Evolutionary conservation across 768 basidiomycete species (phyloP).

Genomic region (Rhodotorula taiwanensis): DNA sequence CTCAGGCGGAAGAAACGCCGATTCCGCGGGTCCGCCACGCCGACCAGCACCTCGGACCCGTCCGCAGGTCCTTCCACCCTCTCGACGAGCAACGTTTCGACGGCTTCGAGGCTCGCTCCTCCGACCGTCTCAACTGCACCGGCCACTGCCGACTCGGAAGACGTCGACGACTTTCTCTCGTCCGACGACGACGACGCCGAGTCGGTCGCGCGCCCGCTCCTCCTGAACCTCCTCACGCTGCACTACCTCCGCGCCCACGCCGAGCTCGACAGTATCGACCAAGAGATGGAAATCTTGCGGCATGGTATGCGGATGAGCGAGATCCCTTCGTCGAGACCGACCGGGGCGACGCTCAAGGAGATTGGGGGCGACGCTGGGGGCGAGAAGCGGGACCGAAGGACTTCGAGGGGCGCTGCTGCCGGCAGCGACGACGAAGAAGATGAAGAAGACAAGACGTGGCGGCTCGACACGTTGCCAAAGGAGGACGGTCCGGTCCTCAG

Average conservation of each 20-base stretch:
- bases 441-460: slow-evolving; percentile 44
- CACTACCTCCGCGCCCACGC: slow-evolving; percentile 37
- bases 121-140: not conserved
- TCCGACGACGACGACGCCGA: slow-evolving; percentile 26
- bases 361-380: slow-evolving; percentile 56
- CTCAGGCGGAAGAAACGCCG: not conserved
- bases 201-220: slow-evolving; percentile 36
- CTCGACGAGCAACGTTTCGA: slow-evolving; percentile 9
- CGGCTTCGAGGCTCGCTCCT: slow-evolving; percentile 1
- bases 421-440: slow-evolving; percentile 71
- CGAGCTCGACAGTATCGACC: slow-evolving; percentile 35
- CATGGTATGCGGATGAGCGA: slow-evolving; percentile 62
- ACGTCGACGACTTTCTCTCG: slow-evolving; percentile 26
- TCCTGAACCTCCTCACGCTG: slow-evolving; percentile 33
- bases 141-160: not conserved
- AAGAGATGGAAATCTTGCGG: slow-evolving; percentile 46
- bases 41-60: not conserved
- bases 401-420: slow-evolving; percentile 49
- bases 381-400: slow-evolving; percentile 66
- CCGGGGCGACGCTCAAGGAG: slow-evolving; percentile 46
- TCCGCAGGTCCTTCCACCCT: not conserved
- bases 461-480: slow-evolving; percentile 29
- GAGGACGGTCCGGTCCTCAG: slow-evolving; percentile 17
- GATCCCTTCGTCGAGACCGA: slow-evolving; percentile 45
- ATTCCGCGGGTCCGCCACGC: not conserved